Conservation (phyloP, 305 asterid species). For the Ajuga reptans region DNA sequence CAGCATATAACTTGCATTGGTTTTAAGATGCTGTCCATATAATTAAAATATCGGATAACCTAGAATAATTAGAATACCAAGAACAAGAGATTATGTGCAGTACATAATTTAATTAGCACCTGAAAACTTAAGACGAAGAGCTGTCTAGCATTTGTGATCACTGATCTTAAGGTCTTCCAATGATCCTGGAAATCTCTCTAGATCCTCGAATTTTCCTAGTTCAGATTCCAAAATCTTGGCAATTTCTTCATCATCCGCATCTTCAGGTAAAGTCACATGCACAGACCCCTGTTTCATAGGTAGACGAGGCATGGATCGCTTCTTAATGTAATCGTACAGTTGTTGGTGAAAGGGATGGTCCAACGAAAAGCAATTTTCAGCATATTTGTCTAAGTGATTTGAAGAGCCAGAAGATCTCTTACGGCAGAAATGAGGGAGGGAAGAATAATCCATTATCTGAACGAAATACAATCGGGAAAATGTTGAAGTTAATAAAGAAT, state of each 20-base stretch:
- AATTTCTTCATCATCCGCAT: constrained; percentile 49
- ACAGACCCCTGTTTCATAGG: constrained; percentile 65
- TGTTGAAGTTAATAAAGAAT: neutral
- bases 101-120: constrained; percentile 10
- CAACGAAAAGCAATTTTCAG: constrained; percentile 54
- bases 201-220: constrained; percentile 40
- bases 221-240: constrained; percentile 58
- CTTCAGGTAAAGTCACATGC: constrained; percentile 64
- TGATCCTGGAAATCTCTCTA: constrained; percentile 33
- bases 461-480: constrained; percentile 12
- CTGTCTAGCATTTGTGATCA: constrained; percentile 21
- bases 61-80: constrained; percentile 14
- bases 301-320: constrained; percentile 36
- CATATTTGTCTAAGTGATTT: constrained; percentile 25
- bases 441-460: constrained; percentile 79
- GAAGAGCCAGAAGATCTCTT: constrained; percentile 61
- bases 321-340: constrained; percentile 55
- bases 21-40: constrained; percentile 15
- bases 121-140: constrained; percentile 20
- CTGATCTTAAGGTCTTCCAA: constrained; percentile 31
- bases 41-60: constrained; percentile 13
- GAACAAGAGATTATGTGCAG: constrained; percentile 10
- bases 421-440: constrained; percentile 88
- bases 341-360: constrained; percentile 82
- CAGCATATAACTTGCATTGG: constrained; percentile 15